These are phyloP conservation scores for Pythium vanterpoolii DNA, from an alignment of 352 stramenopile genomes.

Conservation along the genomic window DNA sequence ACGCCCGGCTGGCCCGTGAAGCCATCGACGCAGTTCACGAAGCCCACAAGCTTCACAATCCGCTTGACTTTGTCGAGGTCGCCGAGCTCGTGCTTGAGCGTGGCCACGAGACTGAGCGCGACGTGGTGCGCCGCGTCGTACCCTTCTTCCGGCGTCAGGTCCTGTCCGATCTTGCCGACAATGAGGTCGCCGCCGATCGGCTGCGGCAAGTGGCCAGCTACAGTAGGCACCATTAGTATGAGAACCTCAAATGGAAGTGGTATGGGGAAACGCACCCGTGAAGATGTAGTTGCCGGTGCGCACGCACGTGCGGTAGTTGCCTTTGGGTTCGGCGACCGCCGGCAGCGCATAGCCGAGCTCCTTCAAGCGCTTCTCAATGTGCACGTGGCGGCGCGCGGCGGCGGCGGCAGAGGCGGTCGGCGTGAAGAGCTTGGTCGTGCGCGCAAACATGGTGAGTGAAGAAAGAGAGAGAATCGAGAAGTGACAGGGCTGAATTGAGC, in stretches of 20 bases:
- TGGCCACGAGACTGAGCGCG: conserved; percentile 89
- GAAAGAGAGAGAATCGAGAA: not conserved
- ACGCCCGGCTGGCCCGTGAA: no score
- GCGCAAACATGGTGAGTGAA: not conserved
- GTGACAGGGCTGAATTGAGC: not conserved
- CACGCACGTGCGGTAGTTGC: conserved; percentile 87
- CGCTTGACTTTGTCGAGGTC: no score
- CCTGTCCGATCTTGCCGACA: conserved; percentile 86
- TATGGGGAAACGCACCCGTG: conserved; percentile 43
- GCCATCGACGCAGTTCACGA: no score
- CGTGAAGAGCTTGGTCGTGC: conserved; percentile 31
- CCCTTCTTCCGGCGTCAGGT: conserved; percentile 86
- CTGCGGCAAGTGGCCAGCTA: conserved; percentile 80
- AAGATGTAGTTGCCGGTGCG: conserved; percentile 84
- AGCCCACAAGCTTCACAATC: no score
- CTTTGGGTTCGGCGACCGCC: conserved; percentile 81
- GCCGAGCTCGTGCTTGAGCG: no score
- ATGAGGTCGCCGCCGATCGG: conserved; percentile 74
- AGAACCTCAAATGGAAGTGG: not conserved
- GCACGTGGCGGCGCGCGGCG: conserved; percentile 44
- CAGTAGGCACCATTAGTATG: no score
- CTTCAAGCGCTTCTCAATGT: conserved; percentile 82
- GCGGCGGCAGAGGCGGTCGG: conserved; percentile 30
- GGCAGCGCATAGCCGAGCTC: conserved; percentile 85
- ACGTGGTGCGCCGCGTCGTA: conserved; percentile 89